Base-by-base conservation (phyloP, 345 rosid species). In the Citrus glauca region DNA sequence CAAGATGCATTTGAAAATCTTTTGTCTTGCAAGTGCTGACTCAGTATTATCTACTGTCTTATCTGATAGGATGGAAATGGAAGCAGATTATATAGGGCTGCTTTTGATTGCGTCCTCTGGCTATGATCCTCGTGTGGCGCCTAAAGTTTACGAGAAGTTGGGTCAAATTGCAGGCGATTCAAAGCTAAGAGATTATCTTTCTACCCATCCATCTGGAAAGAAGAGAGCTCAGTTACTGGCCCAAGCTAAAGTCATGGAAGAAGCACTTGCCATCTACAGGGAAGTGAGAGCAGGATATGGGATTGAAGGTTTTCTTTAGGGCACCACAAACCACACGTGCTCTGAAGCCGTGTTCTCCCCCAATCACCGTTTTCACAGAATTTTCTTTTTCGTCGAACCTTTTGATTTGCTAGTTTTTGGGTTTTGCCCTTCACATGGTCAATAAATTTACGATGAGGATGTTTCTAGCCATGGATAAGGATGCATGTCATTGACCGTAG, bases 141-240 rank as follows among this genome's bases (percentile, higher is more conserved):
- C 99, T 10, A 79, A 67, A 77, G 97, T 96, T 65, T 91, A 86
- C 27, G 97, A 94, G 81, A 94, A 91, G 88, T 81, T 94, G 60
- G 98, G 95, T 35, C 83, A 89, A 83, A 77, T 92, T 2, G 74
- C 85, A 7, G 95, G 97, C 27, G 87, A 85, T 1, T 86, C 84
- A 2, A 57, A 78, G 2, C 63, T 91, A 2, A 79, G 80, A 76
- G 92, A 96, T 77, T 94, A 96, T 80, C 88, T 96, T 10, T 91
- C 97, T 4, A 94, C 97, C n/a, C 99, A 96, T 84, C 99, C 98
- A 16, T 96, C 99, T 2, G 97, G 97, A 30, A 90, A 85, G 89
- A 91, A 86, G 87, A 89, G 99, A 82, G 88, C 98, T 50, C 79
- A 87, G 69, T 79, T 90, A 80, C 85, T 94, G 72, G 91, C 94